Evolutionary conservation across 2,329 filamentous ascomycete species (phyloP).

Genomic region (Sclerotinia glacialis): DNA sequence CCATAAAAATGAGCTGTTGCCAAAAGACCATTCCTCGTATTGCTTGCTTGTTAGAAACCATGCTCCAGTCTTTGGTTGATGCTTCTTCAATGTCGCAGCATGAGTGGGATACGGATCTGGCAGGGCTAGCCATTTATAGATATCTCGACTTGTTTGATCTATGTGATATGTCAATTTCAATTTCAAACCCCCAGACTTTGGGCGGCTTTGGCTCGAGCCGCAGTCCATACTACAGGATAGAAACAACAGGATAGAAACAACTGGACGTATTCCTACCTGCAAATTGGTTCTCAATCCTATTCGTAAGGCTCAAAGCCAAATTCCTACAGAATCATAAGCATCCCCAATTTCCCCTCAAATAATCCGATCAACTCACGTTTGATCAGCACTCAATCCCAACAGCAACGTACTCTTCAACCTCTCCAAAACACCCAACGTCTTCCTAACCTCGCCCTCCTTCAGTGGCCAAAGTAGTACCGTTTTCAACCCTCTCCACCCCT

Average conservation of each 20-base stretch:
- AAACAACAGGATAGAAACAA: neutral
- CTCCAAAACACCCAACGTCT: conserved; percentile 26
- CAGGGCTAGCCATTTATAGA: conserved; percentile 31
- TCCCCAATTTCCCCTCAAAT: too few species aligned
- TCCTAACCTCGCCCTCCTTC: conserved; percentile 27
- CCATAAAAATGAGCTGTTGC: conserved; percentile 42
- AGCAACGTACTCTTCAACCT: conserved; percentile 29
- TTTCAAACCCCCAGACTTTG: neutral
- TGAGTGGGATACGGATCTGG: conserved; percentile 33
- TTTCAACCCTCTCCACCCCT: conserved; percentile 26
- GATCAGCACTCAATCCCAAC: conserved; percentile 29
- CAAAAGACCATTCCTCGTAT: conserved; percentile 38
- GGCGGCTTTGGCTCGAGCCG: neutral
- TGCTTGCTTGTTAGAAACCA: conserved; percentile 30
- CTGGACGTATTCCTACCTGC: conserved; percentile 19
- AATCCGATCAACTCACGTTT: conserved; percentile 23
- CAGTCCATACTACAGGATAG: neutral
- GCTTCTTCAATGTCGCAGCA: conserved; percentile 27
- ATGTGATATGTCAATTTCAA: neutral
- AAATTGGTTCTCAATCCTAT: conserved; percentile 25
- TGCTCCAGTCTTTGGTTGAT: conserved; percentile 31
- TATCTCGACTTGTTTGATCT: conserved; percentile 25
- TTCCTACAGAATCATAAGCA: conserved; percentile 17
- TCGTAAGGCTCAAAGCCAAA: conserved; percentile 23
- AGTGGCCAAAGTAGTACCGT: conserved; percentile 29